These are phyloP conservation scores for Ceratobasidium sp. DNA, from an alignment of 1,284 basidiomycete species.

Conservation along the genomic window DNA sequence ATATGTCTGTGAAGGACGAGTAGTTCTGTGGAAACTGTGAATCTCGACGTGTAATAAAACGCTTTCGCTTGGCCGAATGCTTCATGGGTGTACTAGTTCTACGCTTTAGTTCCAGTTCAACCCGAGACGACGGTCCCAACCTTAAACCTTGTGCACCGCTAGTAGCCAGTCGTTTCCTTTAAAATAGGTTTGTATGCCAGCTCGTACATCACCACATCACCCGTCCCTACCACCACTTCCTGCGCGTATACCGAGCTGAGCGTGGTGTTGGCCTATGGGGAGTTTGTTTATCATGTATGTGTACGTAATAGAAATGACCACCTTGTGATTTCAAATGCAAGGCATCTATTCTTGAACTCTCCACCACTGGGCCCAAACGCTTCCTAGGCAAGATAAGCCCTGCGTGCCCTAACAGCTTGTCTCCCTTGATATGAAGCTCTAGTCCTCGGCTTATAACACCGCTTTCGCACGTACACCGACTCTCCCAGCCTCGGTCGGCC, in stretches of 20 bases:
- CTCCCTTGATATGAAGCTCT: constrained; percentile 1
- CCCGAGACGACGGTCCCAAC: too few species aligned
- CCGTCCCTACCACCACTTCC: too few species aligned
- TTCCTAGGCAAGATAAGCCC: not conserved
- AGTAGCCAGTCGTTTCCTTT: too few species aligned
- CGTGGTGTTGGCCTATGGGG: too few species aligned
- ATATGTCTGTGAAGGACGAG: constrained; percentile 40
- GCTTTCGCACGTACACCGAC: not conserved
- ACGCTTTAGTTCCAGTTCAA: too few species aligned
- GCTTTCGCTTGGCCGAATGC: not conserved
- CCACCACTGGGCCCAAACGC: not conserved
- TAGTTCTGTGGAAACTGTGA: not conserved
- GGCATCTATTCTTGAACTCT: not conserved
- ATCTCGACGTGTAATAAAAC: constrained; percentile 6
- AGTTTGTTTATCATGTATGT: not conserved
- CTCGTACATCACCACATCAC: too few species aligned
- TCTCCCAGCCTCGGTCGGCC: not conserved
- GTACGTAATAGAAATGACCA: not conserved
- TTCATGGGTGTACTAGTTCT: not conserved
- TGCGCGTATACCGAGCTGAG: too few species aligned
- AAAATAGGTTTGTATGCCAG: too few species aligned
- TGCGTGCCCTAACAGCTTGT: not conserved
- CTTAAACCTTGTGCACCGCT: too few species aligned
- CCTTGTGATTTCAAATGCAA: not conserved
- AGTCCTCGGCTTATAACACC: not conserved